These are phyloP conservation scores for Kondoa malvinella DNA, from an alignment of 768 basidiomycete genomes.

Conservation along the genomic window DNA sequence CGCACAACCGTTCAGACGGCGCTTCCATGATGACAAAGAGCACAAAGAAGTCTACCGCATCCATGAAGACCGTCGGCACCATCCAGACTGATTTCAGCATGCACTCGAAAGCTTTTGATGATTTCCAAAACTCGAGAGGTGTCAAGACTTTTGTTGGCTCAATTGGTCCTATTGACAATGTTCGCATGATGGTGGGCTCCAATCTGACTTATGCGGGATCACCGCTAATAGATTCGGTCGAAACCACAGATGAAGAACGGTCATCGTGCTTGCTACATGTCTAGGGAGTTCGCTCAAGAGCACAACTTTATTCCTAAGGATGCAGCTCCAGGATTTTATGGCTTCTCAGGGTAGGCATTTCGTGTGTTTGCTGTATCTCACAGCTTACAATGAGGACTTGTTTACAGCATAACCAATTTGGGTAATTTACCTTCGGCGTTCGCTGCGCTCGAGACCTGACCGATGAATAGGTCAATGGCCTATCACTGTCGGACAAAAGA, in stretches of 20 bases:
- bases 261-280: constrained; percentile 86
- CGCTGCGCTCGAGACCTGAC: background rate
- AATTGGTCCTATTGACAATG: constrained; percentile 65
- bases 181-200: constrained; percentile 44
- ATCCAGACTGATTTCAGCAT: constrained; percentile 23
- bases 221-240: no score
- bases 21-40: constrained; percentile 23
- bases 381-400: background rate
- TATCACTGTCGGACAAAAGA: constrained; percentile 43
- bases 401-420: constrained; percentile 16
- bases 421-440: no score
- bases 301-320: constrained; percentile 76
- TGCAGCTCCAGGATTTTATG: constrained; percentile 74
- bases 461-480: no score
- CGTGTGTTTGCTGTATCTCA: background rate
- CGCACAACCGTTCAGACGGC: constrained; percentile 7
- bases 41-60: constrained; percentile 20
- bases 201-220: background rate
- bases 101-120: constrained; percentile 24
- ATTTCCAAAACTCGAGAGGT: constrained; percentile 37
- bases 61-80: constrained; percentile 20
- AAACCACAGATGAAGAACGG: constrained; percentile 81
- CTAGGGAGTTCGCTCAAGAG: constrained; percentile 71
- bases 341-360: constrained; percentile 52
- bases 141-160: constrained; percentile 79